phyloP scores from a whole-genome alignment of 2,329 filamentous ascomycete species.

The Fusarium coffeatum region DNA sequence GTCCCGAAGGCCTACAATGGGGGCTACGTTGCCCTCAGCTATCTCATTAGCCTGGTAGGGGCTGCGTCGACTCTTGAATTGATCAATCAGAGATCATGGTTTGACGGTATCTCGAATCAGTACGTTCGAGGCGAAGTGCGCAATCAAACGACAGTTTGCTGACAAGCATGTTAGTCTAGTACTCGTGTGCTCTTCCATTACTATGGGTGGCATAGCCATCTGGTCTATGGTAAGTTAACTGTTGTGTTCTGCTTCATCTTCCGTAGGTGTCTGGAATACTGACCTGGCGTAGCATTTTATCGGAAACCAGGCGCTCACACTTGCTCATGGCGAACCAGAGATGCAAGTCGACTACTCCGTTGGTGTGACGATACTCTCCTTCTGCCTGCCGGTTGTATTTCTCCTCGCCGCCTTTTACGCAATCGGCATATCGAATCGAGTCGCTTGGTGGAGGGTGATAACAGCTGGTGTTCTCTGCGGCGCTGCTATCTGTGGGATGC shows the following conservation, averaged over 20 bases:
- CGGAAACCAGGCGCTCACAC: slow-evolving; percentile 9
- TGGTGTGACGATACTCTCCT: slow-evolving; percentile 14
- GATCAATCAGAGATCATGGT: slow-evolving; percentile 27
- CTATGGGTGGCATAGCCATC: slow-evolving; percentile 26
- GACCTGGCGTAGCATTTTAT: slow-evolving; percentile 9
- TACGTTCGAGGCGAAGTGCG: neutral
- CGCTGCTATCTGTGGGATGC: slow-evolving; percentile 83
- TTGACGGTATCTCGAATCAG: slow-evolving; percentile 25
- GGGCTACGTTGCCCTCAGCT: slow-evolving; percentile 17
- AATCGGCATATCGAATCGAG: slow-evolving; percentile 68
- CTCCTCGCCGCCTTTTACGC: slow-evolving; percentile 79
- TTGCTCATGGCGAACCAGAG: slow-evolving; percentile 2
- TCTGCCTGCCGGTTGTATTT: slow-evolving; percentile 65
- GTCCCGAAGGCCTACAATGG: slow-evolving; percentile 26
- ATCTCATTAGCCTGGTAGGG: slow-evolving; percentile 21
- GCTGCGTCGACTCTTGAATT: slow-evolving; percentile 24
- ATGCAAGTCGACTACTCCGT: slow-evolving; percentile 14
- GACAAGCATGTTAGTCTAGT: slow-evolving; percentile 6
- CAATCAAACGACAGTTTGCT: neutral
- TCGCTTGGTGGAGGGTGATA: slow-evolving; percentile 68
- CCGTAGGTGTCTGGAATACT: neutral
- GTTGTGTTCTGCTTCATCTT: neutral
- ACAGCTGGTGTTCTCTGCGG: slow-evolving; percentile 77
- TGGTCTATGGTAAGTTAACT: slow-evolving; percentile 21
- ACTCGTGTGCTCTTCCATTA: slow-evolving; percentile 11